Evolutionary conservation across 257 asterid species (phyloP).

Genomic region (Jaltomata sinuosa): DNA sequence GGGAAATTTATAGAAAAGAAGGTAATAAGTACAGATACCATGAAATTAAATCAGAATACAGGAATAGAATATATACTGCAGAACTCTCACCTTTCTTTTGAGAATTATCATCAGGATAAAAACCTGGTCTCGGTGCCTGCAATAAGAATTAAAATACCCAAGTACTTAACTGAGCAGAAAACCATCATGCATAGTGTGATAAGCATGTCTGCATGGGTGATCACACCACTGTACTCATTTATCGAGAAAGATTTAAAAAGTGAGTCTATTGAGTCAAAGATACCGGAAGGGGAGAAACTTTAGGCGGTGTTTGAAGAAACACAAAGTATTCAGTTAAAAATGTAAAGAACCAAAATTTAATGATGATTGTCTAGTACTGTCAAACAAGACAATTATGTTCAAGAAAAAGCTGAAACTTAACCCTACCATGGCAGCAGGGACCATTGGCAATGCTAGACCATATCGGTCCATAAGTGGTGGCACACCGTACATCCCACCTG

Average conservation of each 20-base stretch:
- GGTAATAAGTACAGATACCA: neutral
- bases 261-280: neutral
- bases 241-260: neutral
- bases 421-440: slow-evolving; percentile 56
- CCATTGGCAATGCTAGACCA: slow-evolving; percentile 57
- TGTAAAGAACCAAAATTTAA: neutral
- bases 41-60: neutral
- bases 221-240: too few relatives aligned
- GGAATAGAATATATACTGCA: slow-evolving; percentile 3
- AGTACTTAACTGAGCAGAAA: neutral
- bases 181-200: neutral
- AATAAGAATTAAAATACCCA: neutral
- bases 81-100: slow-evolving; percentile 44
- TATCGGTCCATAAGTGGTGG: slow-evolving; percentile 75
- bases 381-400: neutral
- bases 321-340: neutral
- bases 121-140: slow-evolving; percentile 74
- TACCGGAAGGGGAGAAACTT: neutral
- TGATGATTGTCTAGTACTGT: neutral
- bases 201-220: neutral
- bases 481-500: slow-evolving; percentile 78
- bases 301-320: neutral
- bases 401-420: neutral
- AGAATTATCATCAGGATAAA: slow-evolving; percentile 50
- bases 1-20: slow-evolving; percentile 8